These are phyloP conservation scores for Saccharomyces hybrid DNA, from an alignment of 1,139 yeast species.

Conservation along the genomic window DNA sequence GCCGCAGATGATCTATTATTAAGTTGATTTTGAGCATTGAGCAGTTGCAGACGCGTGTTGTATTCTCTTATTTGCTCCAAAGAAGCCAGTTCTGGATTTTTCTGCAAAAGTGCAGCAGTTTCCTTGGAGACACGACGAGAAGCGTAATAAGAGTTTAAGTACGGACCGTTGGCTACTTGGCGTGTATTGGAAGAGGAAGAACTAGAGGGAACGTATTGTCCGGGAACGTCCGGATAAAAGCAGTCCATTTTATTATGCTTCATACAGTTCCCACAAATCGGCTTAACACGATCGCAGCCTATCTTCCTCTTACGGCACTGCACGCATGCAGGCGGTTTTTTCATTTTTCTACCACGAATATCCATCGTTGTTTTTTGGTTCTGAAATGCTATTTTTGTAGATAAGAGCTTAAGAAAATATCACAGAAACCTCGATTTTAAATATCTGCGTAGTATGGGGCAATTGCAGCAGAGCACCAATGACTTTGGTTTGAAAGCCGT, in stretches of 20 bases:
- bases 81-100: constrained; percentile 23
- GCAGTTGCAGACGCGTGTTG: constrained; percentile 21
- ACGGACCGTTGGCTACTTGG: background rate
- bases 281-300: constrained; percentile 54
- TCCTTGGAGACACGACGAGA: constrained; percentile 7
- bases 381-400: background rate
- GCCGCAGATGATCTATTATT: constrained; percentile 4
- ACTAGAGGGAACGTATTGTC: constrained; percentile 12
- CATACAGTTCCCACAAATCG: constrained; percentile 46
- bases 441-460: background rate
- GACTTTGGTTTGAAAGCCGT: background rate
- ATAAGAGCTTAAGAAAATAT: background rate
- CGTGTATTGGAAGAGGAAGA: background rate
- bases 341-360: constrained; percentile 23
- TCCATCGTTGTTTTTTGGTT: constrained; percentile 13
- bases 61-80: constrained; percentile 27
- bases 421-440: background rate
- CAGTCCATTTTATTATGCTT: constrained; percentile 31
- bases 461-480: background rate
- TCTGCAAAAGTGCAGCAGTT: constrained; percentile 8
- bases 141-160: constrained; percentile 4
- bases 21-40: constrained; percentile 17
- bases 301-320: constrained; percentile 44
- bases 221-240: constrained; percentile 21
- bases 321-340: constrained; percentile 37